phyloP scores from a whole-genome alignment of 169 alveolate genomes.

The Plasmodium gaboni region DNA sequence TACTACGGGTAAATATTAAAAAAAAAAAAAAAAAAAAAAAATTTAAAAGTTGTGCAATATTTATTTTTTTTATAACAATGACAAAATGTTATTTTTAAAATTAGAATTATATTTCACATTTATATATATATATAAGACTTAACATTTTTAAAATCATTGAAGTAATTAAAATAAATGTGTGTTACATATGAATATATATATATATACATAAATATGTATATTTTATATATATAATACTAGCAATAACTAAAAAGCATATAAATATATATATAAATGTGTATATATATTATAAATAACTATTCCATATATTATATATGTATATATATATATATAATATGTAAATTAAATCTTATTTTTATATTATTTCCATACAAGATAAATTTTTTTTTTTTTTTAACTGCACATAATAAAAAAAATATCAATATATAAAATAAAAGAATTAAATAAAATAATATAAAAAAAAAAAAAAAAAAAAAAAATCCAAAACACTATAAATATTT shows the following conservation, averaged over 20 bases:
- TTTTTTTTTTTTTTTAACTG: constrained; percentile 10
- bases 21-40: constrained; percentile 49
- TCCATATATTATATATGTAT: too few relatives aligned
- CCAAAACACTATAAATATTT: not conserved
- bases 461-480: constrained; percentile 14
- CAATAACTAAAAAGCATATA: constrained; percentile 16
- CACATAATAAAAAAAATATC: constrained; percentile 21
- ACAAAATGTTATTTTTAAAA: constrained; percentile 22
- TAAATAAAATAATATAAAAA: not conserved
- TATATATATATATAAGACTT: constrained; percentile 11
- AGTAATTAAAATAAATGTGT: constrained; percentile 23
- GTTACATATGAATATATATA: constrained; percentile 7
- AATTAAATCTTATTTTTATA: constrained; percentile 20
- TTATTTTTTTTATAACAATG: constrained; percentile 36
- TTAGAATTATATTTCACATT: constrained; percentile 20
- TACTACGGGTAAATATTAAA: constrained; percentile 6
- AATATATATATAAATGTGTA: not conserved
- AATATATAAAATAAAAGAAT: constrained; percentile 8
- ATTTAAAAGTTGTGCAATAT: constrained; percentile 39
- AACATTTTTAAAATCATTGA: constrained; percentile 5
- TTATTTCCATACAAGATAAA: constrained; percentile 51
- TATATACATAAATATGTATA: not conserved
- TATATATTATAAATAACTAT: not conserved
- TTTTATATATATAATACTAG: not conserved
- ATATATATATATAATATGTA: not conserved